Evolutionary conservation across 495 filamentous ascomycete species (phyloP).

Genomic region (Letharia lupina): DNA sequence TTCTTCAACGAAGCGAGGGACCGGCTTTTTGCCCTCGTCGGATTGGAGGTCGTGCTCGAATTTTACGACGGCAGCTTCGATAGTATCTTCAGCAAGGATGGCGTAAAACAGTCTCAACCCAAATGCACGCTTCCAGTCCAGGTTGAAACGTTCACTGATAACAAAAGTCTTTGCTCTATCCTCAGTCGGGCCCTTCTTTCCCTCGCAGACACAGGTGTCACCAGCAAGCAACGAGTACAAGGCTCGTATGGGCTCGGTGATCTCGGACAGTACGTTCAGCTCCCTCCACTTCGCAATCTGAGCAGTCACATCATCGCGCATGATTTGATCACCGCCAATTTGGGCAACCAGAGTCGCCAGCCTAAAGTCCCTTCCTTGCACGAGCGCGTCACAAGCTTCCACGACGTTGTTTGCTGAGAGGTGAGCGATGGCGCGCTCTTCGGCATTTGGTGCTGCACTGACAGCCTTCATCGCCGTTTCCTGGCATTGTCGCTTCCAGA

Average conservation of each 20-base stretch:
- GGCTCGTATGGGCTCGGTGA: conserved; percentile 74
- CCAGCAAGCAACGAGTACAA: conserved; percentile 86
- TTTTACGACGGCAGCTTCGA: conserved; percentile 59
- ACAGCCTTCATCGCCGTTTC: conserved; percentile 44
- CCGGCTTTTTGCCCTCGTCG: conserved; percentile 51
- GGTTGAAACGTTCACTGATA: conserved; percentile 68
- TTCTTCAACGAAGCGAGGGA: conserved; percentile 51
- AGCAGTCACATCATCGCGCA: conserved; percentile 57
- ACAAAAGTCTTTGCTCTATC: conserved; percentile 68
- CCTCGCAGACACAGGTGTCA: conserved; percentile 71
- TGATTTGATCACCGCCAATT: conserved; percentile 58
- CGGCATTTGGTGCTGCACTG: conserved; percentile 44
- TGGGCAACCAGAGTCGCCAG: conserved; percentile 76
- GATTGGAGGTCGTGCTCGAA: conserved; percentile 57
- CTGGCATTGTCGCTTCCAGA: conserved; percentile 47
- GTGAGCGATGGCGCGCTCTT: conserved; percentile 76
- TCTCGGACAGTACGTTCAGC: conserved; percentile 71
- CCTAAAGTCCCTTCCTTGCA: conserved; percentile 64
- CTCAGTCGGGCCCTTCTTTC: conserved; percentile 62
- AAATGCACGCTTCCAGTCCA: conserved; percentile 91
- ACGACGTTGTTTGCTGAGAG: conserved; percentile 68
- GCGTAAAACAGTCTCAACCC: conserved; percentile 84
- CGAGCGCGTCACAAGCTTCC: conserved; percentile 70
- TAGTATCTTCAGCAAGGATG: conserved; percentile 53
- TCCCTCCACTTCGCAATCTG: conserved; percentile 82